These are phyloP conservation scores for Buddleja alternifolia DNA, from an alignment of 257 asterid genomes.

Conservation along the genomic window DNA sequence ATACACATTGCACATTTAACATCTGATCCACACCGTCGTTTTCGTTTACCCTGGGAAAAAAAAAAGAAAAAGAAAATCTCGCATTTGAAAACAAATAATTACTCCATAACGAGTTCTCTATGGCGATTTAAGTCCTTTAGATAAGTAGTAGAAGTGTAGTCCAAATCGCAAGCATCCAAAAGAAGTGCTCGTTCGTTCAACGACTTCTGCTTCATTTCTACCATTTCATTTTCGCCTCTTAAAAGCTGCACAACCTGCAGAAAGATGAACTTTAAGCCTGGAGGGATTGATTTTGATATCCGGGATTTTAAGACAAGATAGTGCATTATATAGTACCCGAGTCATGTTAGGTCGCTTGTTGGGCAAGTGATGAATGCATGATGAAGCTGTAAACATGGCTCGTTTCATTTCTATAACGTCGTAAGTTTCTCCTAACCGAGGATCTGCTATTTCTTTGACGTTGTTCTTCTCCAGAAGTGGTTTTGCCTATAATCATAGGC, in stretches of 20 bases:
- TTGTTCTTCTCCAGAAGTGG: constrained; percentile 73
- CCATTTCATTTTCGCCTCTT: constrained; percentile 66
- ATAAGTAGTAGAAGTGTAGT: constrained; percentile 70
- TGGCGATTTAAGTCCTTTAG: constrained; percentile 85
- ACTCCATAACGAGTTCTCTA: constrained; percentile 90
- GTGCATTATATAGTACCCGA: constrained; percentile 45
- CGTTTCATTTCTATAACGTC: constrained; percentile 68
- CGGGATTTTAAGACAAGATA: no score
- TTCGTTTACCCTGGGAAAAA: no score
- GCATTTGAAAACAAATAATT: constrained; percentile 5
- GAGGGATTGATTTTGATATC: neutral
- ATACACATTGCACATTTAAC: neutral
- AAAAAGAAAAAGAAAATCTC: no score
- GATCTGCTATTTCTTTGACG: constrained; percentile 76
- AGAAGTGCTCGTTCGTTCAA: constrained; percentile 63
- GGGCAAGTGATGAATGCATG: constrained; percentile 85
- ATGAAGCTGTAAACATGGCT: constrained; percentile 72
- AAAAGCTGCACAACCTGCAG: constrained; percentile 73
- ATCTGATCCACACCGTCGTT: neutral
- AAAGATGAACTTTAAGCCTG: neutral
- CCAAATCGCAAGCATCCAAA: constrained; percentile 75
- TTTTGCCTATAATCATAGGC: constrained; percentile 60
- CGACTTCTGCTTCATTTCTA: constrained; percentile 66
- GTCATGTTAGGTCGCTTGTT: constrained; percentile 85
- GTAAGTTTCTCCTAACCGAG: constrained; percentile 57